A percentile compares a stretch with the other conserved stretches of the same genome.
Conservation (phyloP, 2,329 filamentous ascomycete species). For the Coniella vitis region DNA sequence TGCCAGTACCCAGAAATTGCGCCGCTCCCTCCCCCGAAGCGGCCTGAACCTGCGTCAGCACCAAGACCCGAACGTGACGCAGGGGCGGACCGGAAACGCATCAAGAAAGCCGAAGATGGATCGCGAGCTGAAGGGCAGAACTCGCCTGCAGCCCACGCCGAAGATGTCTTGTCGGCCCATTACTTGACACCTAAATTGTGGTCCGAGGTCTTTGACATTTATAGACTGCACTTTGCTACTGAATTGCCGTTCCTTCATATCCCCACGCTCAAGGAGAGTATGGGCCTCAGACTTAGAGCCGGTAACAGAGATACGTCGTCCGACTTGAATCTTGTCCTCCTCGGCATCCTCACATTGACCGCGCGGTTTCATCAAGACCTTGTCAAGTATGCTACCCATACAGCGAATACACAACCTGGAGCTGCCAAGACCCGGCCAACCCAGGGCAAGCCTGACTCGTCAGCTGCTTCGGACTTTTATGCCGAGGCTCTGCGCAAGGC, state of each 20-base stretch:
- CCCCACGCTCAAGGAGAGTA: conserved; percentile 51
- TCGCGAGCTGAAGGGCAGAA: conserved; percentile 31
- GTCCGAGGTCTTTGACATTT: conserved; percentile 63
- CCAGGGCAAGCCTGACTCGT: conserved; percentile 38
- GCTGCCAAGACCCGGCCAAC: conserved; percentile 28
- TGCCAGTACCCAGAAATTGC: conserved; percentile 62
- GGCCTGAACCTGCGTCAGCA: conserved; percentile 26
- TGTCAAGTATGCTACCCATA: conserved; percentile 44
- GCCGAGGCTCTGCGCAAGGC: conserved; percentile 50
- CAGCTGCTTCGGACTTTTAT: conserved; percentile 58
- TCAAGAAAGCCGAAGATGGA: conserved; percentile 37
- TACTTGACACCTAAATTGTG: conserved; percentile 60
- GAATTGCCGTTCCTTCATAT: conserved; percentile 67
- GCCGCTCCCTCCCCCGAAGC: conserved; percentile 27
- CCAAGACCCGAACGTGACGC: conserved; percentile 36
- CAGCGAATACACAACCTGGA: conserved; percentile 28
- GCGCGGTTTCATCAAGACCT: conserved; percentile 60
- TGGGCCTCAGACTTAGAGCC: conserved; percentile 35
- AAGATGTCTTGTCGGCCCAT: conserved; percentile 55
- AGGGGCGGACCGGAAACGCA: conserved; percentile 42
- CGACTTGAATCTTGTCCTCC: conserved; percentile 50
- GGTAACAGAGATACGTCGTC: conserved; percentile 31
- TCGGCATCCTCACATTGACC: conserved; percentile 63
- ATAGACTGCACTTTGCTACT: conserved; percentile 63
- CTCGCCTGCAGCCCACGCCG: conserved; percentile 31